phyloP scores from a whole-genome alignment of 768 basidiomycete species.

The Crassisporium funariophilum region DNA sequence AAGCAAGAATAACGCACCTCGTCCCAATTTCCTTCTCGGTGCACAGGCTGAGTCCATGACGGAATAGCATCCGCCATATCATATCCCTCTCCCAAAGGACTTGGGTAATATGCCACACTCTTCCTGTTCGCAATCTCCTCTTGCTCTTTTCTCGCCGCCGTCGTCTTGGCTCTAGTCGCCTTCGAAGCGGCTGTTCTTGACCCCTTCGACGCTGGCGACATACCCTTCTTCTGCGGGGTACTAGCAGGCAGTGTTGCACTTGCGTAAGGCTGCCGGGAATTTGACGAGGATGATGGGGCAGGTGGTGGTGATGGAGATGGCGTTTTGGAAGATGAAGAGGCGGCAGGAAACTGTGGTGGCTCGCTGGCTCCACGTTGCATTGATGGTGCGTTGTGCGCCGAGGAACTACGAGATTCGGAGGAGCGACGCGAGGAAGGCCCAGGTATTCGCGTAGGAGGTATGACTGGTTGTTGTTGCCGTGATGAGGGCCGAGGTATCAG shows the following conservation, averaged over 20 bases:
- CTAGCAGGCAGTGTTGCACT: conserved; percentile 9
- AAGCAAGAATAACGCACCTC: conserved; percentile 51
- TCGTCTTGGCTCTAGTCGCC: conserved; percentile 41
- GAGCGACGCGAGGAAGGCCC: conserved; percentile 42
- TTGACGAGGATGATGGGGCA: conserved; percentile 19
- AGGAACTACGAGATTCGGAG: conserved; percentile 49
- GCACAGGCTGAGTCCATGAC: conserved; percentile 76
- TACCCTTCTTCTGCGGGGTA: conserved; percentile 30
- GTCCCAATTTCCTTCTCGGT: conserved; percentile 77
- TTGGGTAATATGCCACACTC: conserved; percentile 72
- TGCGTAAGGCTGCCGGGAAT: conserved; percentile 9
- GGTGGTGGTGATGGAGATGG: conserved; percentile 30
- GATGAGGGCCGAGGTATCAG: conserved; percentile 33
- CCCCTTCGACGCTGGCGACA: conserved; percentile 34
- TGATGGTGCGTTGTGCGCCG: conserved; percentile 32
- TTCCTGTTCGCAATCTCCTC: conserved; percentile 46
- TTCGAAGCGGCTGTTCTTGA: conserved; percentile 33
- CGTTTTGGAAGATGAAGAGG: conserved; percentile 31
- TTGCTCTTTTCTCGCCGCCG: conserved; percentile 38
- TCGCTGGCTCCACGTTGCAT: conserved; percentile 24
- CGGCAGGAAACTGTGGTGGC: conserved; percentile 38
- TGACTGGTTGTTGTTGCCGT: conserved; percentile 25
- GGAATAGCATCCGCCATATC: conserved; percentile 77
- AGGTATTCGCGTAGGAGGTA: conserved; percentile 43
- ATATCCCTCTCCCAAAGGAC: conserved; percentile 47